Percentiles rank a stretch among this genome's conserved stretches.
These are phyloP conservation scores for Suillus placidus DNA, from an alignment of 768 basidiomycete species.

Conservation along the genomic window DNA sequence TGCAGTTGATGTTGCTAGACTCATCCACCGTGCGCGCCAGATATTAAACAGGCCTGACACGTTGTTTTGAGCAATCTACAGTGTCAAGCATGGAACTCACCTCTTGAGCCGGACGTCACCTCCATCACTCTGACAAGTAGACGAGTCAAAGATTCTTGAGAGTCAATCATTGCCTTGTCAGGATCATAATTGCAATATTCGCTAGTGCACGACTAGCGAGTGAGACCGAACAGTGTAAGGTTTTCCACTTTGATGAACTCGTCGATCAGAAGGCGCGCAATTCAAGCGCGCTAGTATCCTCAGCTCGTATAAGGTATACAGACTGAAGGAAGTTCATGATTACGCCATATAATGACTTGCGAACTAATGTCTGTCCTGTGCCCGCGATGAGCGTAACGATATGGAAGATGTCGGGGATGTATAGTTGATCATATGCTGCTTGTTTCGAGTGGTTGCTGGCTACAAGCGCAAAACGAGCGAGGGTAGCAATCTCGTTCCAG, in stretches of 20 bases:
- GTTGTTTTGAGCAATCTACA: slow-evolving; percentile 9
- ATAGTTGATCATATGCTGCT: slow-evolving; percentile 69
- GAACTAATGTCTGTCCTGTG: slow-evolving; percentile 71
- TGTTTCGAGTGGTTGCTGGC: slow-evolving; percentile 70
- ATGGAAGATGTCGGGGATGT: slow-evolving; percentile 82
- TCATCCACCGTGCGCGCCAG: slow-evolving; percentile 95
- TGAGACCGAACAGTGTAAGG: slow-evolving; percentile 74
- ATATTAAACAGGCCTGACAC: slow-evolving; percentile 72
- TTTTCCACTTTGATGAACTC: slow-evolving; percentile 58
- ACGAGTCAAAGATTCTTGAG: slow-evolving; percentile 63
- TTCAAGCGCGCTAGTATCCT: slow-evolving; percentile 60
- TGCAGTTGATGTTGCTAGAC: slow-evolving; percentile 81
- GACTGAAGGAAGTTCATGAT: slow-evolving; percentile 83
- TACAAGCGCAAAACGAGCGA: slow-evolving; percentile 74
- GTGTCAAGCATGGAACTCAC: slow-evolving; percentile 42
- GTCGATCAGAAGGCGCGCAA: slow-evolving; percentile 64
- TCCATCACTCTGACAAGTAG: slow-evolving; percentile 68
- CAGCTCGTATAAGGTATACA: slow-evolving; percentile 59
- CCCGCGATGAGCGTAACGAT: slow-evolving; percentile 77
- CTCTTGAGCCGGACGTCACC: slow-evolving; percentile 65
- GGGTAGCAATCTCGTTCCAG: slow-evolving; percentile 81
- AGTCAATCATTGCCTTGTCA: slow-evolving; percentile 61
- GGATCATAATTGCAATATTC: slow-evolving; percentile 67
- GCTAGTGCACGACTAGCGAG: slow-evolving; percentile 60
- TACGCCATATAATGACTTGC: slow-evolving; percentile 81